Conservation (phyloP, 306 rosid genomes). For the Pyrus pyrifolia region DNA sequence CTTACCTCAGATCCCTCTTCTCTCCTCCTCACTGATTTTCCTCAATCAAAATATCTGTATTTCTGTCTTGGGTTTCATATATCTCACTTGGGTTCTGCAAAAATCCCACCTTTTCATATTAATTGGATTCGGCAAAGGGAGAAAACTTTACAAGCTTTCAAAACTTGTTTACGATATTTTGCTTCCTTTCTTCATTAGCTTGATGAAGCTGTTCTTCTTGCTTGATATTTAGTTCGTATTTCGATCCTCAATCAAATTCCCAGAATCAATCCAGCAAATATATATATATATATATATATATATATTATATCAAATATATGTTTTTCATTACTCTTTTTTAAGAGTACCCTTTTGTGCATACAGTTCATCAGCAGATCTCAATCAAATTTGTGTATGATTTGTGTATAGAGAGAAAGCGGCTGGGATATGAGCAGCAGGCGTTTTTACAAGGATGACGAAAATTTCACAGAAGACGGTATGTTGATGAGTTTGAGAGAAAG, state of each 20-base stretch:
- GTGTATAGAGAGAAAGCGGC: constrained; percentile 6
- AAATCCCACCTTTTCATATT: constrained; percentile 7
- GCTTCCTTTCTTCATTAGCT: background rate
- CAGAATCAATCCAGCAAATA: background rate
- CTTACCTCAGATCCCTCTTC: background rate
- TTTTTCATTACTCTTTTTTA: background rate
- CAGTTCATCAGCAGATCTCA: background rate
- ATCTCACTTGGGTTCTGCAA: constrained; percentile 29
- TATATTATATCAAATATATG: background rate
- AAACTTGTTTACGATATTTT: background rate
- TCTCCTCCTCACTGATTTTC: background rate
- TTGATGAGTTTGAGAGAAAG: constrained; percentile 18
- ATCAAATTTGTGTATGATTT: background rate
- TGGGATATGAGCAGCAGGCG: constrained; percentile 17
- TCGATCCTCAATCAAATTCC: background rate
- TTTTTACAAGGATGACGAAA: constrained; percentile 6
- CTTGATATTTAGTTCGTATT: background rate
- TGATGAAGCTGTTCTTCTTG: background rate
- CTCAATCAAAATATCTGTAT: background rate
- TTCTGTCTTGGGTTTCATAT: constrained; percentile 8
- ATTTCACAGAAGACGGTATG: constrained; percentile 5
- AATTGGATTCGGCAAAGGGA: background rate
- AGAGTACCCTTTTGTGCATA: background rate
- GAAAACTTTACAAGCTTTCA: background rate
- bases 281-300: background rate